Evolutionary conservation across 495 filamentous ascomycete species (phyloP).

Genomic region (Delitschia confertaspora): DNA sequence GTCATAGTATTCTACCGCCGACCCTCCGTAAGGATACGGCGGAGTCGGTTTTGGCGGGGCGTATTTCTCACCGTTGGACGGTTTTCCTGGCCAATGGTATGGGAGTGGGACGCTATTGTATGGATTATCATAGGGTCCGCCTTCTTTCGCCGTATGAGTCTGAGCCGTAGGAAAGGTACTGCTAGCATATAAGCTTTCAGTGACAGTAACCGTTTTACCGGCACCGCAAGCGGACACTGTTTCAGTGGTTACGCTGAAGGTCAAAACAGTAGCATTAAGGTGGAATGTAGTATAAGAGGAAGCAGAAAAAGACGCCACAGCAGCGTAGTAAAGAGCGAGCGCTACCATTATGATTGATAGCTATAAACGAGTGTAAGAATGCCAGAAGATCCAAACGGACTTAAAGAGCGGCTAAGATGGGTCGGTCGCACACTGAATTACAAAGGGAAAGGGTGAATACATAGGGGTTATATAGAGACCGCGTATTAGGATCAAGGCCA

Average conservation of each 20-base stretch:
- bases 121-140: constrained; percentile 23
- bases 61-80: constrained; percentile 6
- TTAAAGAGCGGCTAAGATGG: no score
- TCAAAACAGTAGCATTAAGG: background rate
- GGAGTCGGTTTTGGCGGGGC: constrained; percentile 9
- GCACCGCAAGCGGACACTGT: background rate
- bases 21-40: constrained; percentile 19
- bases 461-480: no score
- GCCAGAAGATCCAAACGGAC: background rate
- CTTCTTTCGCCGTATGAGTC: constrained; percentile 12
- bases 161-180: constrained; percentile 3
- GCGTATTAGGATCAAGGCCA: no score
- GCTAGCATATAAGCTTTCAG: constrained; percentile 3
- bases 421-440: constrained; percentile 5
- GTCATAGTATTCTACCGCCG: constrained; percentile 7
- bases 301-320: constrained; percentile 13
- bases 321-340: constrained; percentile 20
- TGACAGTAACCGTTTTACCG: constrained; percentile 7
- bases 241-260: background rate
- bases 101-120: constrained; percentile 20
- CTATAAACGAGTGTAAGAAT: constrained; percentile 10
- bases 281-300: background rate
- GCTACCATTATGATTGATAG: constrained; percentile 18
- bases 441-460: background rate
- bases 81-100: constrained; percentile 15